Evolutionary conservation across 768 basidiomycete species (phyloP), one percentile per base, ranked within the genome.

Genomic region (Russula griseocarnosa): DNA sequence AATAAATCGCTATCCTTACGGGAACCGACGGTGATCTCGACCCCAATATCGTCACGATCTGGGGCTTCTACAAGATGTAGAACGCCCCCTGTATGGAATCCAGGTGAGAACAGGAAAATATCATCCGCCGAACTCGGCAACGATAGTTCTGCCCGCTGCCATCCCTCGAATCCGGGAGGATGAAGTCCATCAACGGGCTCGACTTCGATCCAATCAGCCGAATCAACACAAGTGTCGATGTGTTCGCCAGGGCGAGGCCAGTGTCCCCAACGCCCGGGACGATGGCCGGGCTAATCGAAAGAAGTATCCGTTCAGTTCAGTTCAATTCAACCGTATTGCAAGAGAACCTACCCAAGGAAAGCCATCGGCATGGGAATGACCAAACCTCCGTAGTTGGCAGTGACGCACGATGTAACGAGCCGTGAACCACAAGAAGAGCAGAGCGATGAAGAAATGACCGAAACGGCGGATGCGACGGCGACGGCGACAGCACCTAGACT

Each of bases 41-140:
- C 56, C n/a, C 65, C 62, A 44, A 66, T 57, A n/a, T 63, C 65
- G 4, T 64, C 56, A 10, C 61, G 55, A 49, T 42, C 44, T 10
- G 65, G 16, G 13, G 8, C 51, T n/a, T 54, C 61, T 20, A 54
- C 22, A 26, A 66, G 3, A 13, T 40, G 44, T 32, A 66, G 16
- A 28, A 34, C 7, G 13, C 65, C 65, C 8, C 26, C 0, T 8
- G 44, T 22, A n/a, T 50, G 4, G 14, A 34, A 0, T 2, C 52
- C 61, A 14, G 20, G 28, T 13, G 65, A 64, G 36, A 38, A 11
- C 14, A 66, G 42, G 56, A 66, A 66, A 9, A 66, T 52, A 24
- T 63, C 51, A 11, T 55, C 57, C 18, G 56, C 8, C 30, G 54
- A 30, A 10, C 10, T 52, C 10, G 65, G 62, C 5, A 66, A 53